Conservation (phyloP, 208 protist genomes). For the Trichomonas gallinae region DNA sequence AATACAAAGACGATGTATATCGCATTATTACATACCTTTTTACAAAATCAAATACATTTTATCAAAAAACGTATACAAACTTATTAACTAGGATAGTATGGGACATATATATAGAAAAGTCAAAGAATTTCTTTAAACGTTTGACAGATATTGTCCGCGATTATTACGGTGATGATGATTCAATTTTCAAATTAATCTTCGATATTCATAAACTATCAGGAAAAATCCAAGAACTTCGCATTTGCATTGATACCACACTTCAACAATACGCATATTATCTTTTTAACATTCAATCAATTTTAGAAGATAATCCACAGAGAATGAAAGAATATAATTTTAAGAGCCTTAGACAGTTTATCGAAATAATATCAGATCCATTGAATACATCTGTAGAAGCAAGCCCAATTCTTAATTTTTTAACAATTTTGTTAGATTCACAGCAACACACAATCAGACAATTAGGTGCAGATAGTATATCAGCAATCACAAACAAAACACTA, state of each 20-base stretch:
- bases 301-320: background rate
- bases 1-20: background rate
- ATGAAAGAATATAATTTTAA: background rate
- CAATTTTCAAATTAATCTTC: background rate
- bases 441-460: background rate
- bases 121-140: background rate
- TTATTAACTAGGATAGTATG: background rate
- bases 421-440: background rate
- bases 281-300: background rate
- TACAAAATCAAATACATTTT: background rate
- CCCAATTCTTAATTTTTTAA: background rate
- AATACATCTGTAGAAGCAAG: background rate
- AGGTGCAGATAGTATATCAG: background rate
- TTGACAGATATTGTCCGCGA: background rate
- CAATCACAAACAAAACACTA: background rate
- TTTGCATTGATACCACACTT: background rate
- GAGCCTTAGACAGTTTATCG: background rate
- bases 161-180: background rate
- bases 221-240: background rate
- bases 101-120: background rate
- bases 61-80: background rate
- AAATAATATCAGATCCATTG: background rate
- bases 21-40: background rate
- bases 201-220: background rate
- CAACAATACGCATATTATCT: background rate